Percentiles rank a stretch among this genome's conserved stretches.
Evolutionary conservation across 129 eudicot genomes (phyloP).

Genomic region (Tagetes patula): DNA sequence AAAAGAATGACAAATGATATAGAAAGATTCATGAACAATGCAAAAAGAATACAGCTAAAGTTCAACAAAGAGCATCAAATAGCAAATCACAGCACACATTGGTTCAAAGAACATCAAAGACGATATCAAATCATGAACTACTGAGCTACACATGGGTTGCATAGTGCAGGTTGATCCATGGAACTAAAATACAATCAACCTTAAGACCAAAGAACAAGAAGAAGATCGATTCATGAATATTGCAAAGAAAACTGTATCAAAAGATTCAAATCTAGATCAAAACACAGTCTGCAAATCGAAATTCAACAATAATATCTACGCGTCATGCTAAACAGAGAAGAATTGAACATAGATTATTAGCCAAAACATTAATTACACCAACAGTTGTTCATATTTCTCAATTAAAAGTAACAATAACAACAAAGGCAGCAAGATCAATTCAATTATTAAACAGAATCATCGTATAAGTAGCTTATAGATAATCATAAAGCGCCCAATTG

Average conservation of each 20-base stretch:
- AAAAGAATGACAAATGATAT: not conserved
- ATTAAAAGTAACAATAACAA: not conserved
- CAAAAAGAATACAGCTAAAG: no score
- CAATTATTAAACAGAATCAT: slow-evolving; percentile 31
- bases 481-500: slow-evolving; percentile 18
- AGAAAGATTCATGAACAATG: not conserved
- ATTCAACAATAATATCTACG: not conserved
- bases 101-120: not conserved
- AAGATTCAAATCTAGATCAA: not conserved
- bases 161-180: not conserved
- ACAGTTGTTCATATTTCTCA: not conserved
- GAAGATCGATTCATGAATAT: not conserved
- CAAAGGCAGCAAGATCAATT: slow-evolving; percentile 25
- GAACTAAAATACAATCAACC: not conserved
- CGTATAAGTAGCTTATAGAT: slow-evolving; percentile 8
- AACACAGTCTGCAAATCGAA: not conserved
- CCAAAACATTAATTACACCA: not conserved
- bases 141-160: not conserved
- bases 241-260: not conserved
- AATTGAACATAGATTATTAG: not conserved
- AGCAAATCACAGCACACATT: not conserved
- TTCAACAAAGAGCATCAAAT: not conserved
- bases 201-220: not conserved
- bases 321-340: not conserved
- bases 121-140: not conserved